phyloP scores from a whole-genome alignment of 1,284 basidiomycete genomes.

The Phlebopus sp. region DNA sequence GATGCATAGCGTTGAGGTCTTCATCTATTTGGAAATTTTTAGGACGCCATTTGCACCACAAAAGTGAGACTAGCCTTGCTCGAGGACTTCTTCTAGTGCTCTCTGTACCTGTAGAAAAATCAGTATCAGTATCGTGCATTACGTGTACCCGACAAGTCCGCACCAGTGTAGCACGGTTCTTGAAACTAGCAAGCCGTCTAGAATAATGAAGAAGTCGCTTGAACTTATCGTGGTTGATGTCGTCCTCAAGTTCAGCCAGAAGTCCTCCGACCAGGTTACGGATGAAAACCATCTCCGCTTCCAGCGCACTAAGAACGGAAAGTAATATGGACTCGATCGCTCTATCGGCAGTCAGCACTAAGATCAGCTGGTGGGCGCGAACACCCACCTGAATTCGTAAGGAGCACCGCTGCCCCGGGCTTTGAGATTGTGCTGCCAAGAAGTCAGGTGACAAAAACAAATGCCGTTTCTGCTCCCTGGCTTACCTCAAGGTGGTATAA shows the following conservation, averaged over 20 bases:
- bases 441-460: conserved; percentile 11
- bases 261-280: conserved; percentile 84
- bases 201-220: conserved; percentile 89
- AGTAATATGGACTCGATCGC: conserved; percentile 89
- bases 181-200: conserved; percentile 80
- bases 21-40: conserved; percentile 59
- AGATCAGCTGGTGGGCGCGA: conserved; percentile 9
- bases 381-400: conserved; percentile 83
- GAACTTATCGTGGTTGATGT: conserved; percentile 91
- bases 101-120: conserved; percentile 67
- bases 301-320: conserved; percentile 85
- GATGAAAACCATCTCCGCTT: conserved; percentile 91
- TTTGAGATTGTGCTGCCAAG: conserved; percentile 72
- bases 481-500: conserved; percentile 82
- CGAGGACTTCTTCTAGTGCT: conserved; percentile 85
- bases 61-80: conserved; percentile 60
- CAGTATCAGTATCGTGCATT: conserved; percentile 6
- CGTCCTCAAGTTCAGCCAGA: conserved; percentile 88
- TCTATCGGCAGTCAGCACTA: conserved; percentile 39
- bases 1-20: conserved; percentile 90
- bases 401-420: conserved; percentile 62
- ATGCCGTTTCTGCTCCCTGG: conserved; percentile 22
- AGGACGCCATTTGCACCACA: conserved; percentile 1
- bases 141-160: conserved; percentile 9
- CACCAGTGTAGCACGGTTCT: conserved; percentile 83